Evolutionary conservation across 768 basidiomycete genomes (phyloP).

Genomic region (Pulveroboletus sp.): DNA sequence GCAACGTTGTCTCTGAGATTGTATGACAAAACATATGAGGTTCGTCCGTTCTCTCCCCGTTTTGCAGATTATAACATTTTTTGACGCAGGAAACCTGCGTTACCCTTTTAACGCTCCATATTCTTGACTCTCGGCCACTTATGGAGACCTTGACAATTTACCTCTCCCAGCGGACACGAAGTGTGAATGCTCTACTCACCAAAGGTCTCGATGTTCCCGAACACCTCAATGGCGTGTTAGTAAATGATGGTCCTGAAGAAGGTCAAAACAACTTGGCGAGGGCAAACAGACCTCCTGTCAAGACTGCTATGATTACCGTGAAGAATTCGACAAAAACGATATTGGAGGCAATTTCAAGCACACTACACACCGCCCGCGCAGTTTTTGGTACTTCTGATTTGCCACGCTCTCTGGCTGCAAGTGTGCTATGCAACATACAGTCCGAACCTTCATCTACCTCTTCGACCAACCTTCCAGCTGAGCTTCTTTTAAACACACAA

Average conservation of each 20-base stretch:
- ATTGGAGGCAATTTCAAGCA: conserved; percentile 54
- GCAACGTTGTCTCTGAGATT: conserved; percentile 81
- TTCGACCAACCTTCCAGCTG: conserved; percentile 37
- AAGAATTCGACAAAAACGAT: conserved; percentile 48
- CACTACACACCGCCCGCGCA: conserved; percentile 50
- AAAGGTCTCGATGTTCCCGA: conserved; percentile 26
- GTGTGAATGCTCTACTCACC: conserved; percentile 43
- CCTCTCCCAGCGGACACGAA: conserved; percentile 65
- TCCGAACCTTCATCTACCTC: conserved; percentile 36
- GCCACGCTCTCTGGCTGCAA: conserved; percentile 45
- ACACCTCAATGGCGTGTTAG: conserved; percentile 31
- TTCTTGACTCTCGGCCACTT: conserved; percentile 84
- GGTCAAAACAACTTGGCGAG: conserved; percentile 3
- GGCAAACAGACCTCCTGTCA: conserved; percentile 18
- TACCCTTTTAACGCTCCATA: conserved; percentile 74
- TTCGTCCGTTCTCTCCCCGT: conserved; percentile 26
- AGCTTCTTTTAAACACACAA: conserved; percentile 62
- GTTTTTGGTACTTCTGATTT: conserved; percentile 46
- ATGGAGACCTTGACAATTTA: conserved; percentile 66
- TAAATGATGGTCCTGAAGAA: conserved; percentile 35
- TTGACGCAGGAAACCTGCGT: conserved; percentile 62
- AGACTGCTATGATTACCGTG: conserved; percentile 44
- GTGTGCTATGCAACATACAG: conserved; percentile 60
- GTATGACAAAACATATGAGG: conserved; percentile 46
- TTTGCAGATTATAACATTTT: background rate